phyloP scores from a whole-genome alignment of 83 land plant genomes.

The Larix sibirica region DNA sequence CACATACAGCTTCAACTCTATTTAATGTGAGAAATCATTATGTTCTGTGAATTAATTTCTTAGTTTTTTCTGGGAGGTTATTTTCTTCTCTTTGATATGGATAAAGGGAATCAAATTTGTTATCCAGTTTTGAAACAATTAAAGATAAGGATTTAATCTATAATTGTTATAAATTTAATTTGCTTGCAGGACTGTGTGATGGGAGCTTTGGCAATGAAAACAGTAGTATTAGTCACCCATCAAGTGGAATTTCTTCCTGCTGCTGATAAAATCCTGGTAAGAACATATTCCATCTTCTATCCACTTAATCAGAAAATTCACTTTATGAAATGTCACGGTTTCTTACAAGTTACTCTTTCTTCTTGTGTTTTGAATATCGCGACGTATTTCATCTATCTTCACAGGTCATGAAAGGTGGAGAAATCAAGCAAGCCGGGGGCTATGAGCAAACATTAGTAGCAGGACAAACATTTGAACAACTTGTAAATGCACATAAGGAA shows the following conservation, averaged over 20 bases:
- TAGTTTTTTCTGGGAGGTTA: conserved; percentile 9
- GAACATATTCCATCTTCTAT: not conserved
- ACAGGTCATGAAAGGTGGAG: conserved; percentile 69
- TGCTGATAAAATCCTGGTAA: conserved; percentile 67
- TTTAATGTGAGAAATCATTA: conserved; percentile 48
- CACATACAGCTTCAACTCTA: conserved; percentile 71
- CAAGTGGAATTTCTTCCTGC: conserved; percentile 81
- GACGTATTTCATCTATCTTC: not conserved
- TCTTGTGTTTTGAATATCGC: not conserved
- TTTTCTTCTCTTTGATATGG: not conserved
- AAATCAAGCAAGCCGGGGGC: conserved; percentile 56
- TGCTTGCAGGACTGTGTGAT: conserved; percentile 73
- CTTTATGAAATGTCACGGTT: not conserved
- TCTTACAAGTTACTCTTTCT: not conserved
- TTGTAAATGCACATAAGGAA: conserved; percentile 66
- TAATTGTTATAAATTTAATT: not conserved
- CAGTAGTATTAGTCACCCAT: conserved; percentile 80
- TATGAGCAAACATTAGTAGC: conserved; percentile 47
- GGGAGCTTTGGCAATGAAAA: conserved; percentile 56
- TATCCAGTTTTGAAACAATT: too few relatives aligned
- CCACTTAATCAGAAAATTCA: not conserved
- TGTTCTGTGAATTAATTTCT: too few relatives aligned
- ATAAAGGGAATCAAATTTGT: not conserved
- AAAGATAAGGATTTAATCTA: not conserved
- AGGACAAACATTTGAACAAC: conserved; percentile 56